Percentiles rank a stretch among this genome's conserved stretches.
Evolutionary conservation across 2,329 filamentous ascomycete species (phyloP).

Genomic region (Fusarium verrucosum): DNA sequence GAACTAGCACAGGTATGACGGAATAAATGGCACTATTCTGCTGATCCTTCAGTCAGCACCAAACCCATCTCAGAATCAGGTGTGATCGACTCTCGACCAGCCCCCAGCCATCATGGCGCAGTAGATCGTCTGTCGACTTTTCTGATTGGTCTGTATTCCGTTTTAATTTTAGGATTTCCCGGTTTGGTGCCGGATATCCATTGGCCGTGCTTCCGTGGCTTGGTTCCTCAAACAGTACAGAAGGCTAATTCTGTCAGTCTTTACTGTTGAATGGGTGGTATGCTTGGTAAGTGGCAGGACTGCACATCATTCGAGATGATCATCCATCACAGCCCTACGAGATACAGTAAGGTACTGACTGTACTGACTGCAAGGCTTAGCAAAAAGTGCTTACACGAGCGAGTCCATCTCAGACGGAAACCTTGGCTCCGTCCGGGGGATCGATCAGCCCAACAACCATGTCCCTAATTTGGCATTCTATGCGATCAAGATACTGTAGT

Average conservation of each 20-base stretch:
- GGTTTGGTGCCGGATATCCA: not conserved
- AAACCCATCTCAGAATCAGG: conserved; percentile 7
- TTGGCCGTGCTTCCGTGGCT: not conserved
- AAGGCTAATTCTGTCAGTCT: not conserved
- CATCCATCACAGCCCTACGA: not conserved
- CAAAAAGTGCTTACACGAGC: not conserved
- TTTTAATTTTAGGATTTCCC: conserved; percentile 21
- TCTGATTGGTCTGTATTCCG: conserved; percentile 7
- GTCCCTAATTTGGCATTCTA: not conserved
- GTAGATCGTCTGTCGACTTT: not conserved
- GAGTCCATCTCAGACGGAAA: not conserved
- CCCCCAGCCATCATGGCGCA: conserved; percentile 24
- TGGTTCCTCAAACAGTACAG: no score
- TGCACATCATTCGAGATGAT: not conserved
- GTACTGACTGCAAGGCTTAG: not conserved
- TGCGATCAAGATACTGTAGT: not conserved
- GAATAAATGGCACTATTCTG: not conserved
- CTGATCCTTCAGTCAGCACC: conserved; percentile 26
- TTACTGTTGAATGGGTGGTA: not conserved
- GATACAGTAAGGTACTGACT: no score
- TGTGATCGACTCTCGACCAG: not conserved
- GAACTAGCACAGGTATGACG: not conserved
- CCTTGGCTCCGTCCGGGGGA: not conserved
- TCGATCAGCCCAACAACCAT: not conserved
- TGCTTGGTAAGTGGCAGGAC: not conserved